phyloP scores from a whole-genome alignment of 805 yeast species.

The Saccharomycopsis sp. region DNA sequence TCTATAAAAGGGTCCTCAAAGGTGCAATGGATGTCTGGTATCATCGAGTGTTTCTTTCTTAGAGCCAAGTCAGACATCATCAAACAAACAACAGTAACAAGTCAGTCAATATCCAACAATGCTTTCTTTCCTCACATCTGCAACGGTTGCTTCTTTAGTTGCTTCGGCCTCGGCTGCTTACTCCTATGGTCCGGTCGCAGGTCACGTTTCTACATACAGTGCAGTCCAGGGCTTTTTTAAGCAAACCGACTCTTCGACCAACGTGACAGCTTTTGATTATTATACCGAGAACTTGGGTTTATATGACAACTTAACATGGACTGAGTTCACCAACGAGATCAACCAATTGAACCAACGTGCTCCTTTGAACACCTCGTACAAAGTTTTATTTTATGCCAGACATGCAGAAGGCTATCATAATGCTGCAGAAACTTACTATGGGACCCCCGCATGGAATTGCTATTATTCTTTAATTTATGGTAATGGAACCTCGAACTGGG shows the following conservation, averaged over 20 bases:
- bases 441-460: conserved; percentile 39
- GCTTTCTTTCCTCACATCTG: not conserved
- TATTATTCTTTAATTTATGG: conserved; percentile 38
- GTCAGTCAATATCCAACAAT: not conserved
- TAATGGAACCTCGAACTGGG: conserved; percentile 44
- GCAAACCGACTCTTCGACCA: conserved; percentile 37
- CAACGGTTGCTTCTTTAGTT: not conserved
- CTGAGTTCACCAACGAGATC: conserved; percentile 27
- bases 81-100: no score
- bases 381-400: conserved; percentile 42
- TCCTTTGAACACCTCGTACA: conserved; percentile 31
- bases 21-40: no score
- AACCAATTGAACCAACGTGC: conserved; percentile 30
- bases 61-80: no score
- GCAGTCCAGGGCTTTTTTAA: conserved; percentile 37
- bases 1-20: not conserved
- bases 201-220: conserved; percentile 21
- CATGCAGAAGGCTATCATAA: conserved; percentile 54
- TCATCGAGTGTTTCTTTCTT: no score
- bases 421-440: conserved; percentile 39
- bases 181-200: conserved; percentile 1
- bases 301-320: conserved; percentile 29
- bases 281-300: conserved; percentile 38
- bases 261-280: conserved; percentile 37
- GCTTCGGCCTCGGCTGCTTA: conserved; percentile 8